Percentiles rank a stretch among this genome's conserved stretches.
phyloP scores from a whole-genome alignment of 1,284 basidiomycete genomes.

The Tilletia indica region DNA sequence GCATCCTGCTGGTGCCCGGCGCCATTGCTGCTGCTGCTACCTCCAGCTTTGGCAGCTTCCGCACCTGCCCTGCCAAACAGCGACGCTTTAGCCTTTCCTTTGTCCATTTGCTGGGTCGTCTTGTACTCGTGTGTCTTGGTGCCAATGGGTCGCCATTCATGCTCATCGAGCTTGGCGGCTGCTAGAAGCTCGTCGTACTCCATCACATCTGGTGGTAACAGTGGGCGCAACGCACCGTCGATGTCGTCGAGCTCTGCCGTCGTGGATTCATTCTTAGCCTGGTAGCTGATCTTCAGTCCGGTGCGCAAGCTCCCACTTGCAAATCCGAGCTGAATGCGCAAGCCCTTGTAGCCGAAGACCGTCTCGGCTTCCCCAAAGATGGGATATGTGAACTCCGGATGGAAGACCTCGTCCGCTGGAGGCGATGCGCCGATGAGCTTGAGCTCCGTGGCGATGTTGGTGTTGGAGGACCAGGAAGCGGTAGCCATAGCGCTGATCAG shows the following conservation, averaged over 20 bases:
- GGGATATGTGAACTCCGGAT: conserved; percentile 51
- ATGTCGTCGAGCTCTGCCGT: conserved; percentile 78
- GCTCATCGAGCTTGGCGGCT: conserved; percentile 69
- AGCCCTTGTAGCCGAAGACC: conserved; percentile 84
- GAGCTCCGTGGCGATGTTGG: conserved; percentile 43
- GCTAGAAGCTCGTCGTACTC: conserved; percentile 40
- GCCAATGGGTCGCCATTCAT: conserved; percentile 73
- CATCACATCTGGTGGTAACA: conserved; percentile 69
- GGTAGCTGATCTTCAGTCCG: conserved; percentile 39
- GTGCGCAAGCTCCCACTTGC: conserved; percentile 78
- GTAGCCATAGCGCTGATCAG: conserved; percentile 6
- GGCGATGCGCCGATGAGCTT: conserved; percentile 37
- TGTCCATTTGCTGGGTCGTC: conserved; percentile 53
- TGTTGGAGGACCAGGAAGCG: conserved; percentile 37
- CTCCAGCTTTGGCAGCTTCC: neutral
- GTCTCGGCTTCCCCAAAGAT: conserved; percentile 95
- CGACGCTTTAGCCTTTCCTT: conserved; percentile 59
- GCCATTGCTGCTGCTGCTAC: neutral
- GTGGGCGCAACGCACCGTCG: conserved; percentile 72
- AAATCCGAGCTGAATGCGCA: conserved; percentile 68
- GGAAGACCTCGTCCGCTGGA: conserved; percentile 34
- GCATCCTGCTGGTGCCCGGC: conserved; percentile 11
- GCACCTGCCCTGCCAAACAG: conserved; percentile 6
- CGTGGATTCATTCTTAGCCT: conserved; percentile 55
- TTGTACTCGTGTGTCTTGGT: conserved; percentile 74